Conservation (phyloP, 495 filamentous ascomycete species). For the Penicillium paxilli region DNA sequence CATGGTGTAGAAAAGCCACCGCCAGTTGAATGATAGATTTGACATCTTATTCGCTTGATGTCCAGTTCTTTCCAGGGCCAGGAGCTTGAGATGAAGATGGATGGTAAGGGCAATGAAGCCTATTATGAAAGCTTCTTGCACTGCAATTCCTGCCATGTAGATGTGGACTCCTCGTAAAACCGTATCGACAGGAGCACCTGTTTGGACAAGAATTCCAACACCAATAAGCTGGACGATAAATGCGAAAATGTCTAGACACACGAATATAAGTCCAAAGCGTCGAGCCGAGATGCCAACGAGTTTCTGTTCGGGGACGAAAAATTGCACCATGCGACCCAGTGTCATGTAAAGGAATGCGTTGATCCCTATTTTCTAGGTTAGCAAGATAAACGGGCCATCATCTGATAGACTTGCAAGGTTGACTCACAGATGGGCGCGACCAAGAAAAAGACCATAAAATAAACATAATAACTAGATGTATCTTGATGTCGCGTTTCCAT, state of each 20-base stretch:
- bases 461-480: conserved; percentile 4
- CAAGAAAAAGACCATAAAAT: conserved; percentile 26
- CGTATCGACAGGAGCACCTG: conserved; percentile 11
- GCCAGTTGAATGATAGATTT: conserved; percentile 31
- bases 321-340: conserved; percentile 60
- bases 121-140: conserved; percentile 61
- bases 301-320: conserved; percentile 36
- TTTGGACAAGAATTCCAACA: conserved; percentile 28
- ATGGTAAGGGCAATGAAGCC: conserved; percentile 48
- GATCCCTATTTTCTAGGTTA: conserved; percentile 22
- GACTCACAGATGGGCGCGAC: conserved; percentile 28
- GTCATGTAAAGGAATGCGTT: conserved; percentile 74
- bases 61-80: conserved; percentile 42
- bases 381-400: no score
- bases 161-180: conserved; percentile 52
- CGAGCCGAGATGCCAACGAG: conserved; percentile 46
- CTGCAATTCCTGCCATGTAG: conserved; percentile 51
- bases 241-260: conserved; percentile 59
- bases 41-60: conserved; percentile 21
- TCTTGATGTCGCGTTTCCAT: conserved; percentile 27
- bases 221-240: conserved; percentile 64
- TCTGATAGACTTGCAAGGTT: background rate
- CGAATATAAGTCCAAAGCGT: conserved; percentile 49
- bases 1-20: conserved; percentile 45
- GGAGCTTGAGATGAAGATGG: conserved; percentile 44